Conservation (phyloP, 768 basidiomycete genomes). For the Infundibulicybe gibba region DNA sequence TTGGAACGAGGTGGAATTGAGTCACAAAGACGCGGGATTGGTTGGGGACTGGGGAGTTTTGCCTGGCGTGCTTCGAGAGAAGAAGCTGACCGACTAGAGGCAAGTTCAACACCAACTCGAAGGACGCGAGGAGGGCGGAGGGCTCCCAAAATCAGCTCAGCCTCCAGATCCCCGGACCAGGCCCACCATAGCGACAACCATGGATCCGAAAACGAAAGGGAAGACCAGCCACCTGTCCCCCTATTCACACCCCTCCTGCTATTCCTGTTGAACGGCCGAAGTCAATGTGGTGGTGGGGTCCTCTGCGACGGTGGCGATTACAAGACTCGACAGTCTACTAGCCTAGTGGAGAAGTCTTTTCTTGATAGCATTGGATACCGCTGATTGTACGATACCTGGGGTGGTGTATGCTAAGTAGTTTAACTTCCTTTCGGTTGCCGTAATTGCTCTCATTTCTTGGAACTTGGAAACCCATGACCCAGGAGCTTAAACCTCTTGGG, state of each 20-base stretch:
- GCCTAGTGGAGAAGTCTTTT: constrained; percentile 6
- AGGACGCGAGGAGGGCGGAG: background rate
- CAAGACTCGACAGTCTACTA: constrained; percentile 74
- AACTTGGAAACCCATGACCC: no score
- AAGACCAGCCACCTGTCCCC: background rate
- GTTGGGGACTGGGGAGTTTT: constrained; percentile 78
- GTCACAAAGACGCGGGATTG: constrained; percentile 21
- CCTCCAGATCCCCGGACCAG: background rate
- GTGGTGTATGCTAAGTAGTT: no score
- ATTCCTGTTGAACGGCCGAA: constrained; percentile 12
- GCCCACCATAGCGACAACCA: background rate
- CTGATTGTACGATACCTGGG: background rate
- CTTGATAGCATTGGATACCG: background rate
- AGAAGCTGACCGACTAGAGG: constrained; percentile 5
- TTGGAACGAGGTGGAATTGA: constrained; percentile 38
- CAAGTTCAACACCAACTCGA: constrained; percentile 16
- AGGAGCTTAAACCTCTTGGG: no score
- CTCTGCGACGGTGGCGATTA: constrained; percentile 68
- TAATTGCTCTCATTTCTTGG: no score
- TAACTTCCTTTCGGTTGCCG: no score
- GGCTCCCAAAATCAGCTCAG: background rate
- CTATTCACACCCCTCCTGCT: background rate
- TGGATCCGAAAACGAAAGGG: background rate
- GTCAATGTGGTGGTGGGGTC: constrained; percentile 83
- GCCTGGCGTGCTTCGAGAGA: constrained; percentile 31